Evolutionary conservation across 805 yeast genomes (phyloP).

Genomic region (Cyberlindnera samutprakarnensis): DNA sequence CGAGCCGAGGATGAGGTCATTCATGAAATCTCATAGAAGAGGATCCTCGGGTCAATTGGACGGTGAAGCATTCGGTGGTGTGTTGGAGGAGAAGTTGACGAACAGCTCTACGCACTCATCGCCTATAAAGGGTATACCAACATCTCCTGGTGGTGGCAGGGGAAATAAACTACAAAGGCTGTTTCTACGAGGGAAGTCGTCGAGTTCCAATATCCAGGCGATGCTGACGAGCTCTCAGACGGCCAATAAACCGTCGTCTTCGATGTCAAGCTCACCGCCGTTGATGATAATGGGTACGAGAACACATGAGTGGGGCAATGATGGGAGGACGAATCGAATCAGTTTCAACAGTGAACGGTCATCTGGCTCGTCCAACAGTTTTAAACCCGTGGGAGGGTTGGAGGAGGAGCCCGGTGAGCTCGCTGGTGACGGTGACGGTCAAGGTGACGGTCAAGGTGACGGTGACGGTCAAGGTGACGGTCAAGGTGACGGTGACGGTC

Average conservation of each 20-base stretch:
- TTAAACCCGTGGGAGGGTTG: too few species aligned
- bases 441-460: too few species aligned
- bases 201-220: too few species aligned
- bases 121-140: slow-evolving; percentile 3
- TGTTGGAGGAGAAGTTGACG: slow-evolving; percentile 1
- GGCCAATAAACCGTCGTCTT: too few species aligned
- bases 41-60: slow-evolving; percentile 23
- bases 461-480: too few species aligned
- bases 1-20: slow-evolving; percentile 25
- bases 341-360: slow-evolving; percentile 1
- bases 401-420: too few species aligned
- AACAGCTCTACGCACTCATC: too few species aligned
- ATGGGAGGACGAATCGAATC: slow-evolving; percentile 2
- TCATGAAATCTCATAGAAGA: slow-evolving; percentile 31
- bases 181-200: slow-evolving; percentile 18
- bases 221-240: too few species aligned
- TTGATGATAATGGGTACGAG: slow-evolving; percentile 40
- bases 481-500: too few species aligned
- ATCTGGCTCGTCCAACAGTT: too few species aligned
- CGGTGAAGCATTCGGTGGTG: background rate
- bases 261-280: too few species aligned
- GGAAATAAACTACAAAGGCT: slow-evolving; percentile 19
- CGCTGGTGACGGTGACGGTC: too few species aligned
- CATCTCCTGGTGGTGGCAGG: slow-evolving; percentile 7
- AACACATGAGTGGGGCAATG: slow-evolving; percentile 47